phyloP scores from a whole-genome alignment of 352 stramenopile species.

The Plasmopara halstedii region DNA sequence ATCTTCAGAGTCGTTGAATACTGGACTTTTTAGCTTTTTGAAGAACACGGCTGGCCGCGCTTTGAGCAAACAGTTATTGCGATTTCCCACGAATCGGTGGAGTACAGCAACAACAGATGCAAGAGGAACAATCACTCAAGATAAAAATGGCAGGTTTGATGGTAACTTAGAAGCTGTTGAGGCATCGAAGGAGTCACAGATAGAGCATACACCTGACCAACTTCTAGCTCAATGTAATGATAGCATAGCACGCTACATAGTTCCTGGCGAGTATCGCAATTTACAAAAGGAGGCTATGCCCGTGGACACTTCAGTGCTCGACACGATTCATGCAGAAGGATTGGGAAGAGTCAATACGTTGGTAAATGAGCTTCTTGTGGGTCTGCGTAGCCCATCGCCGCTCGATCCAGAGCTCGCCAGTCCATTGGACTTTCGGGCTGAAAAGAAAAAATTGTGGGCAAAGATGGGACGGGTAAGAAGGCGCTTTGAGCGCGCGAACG shows the following conservation, averaged over 20 bases:
- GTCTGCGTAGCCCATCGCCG: conserved; percentile 32
- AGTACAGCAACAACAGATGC: conserved; percentile 11
- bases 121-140: conserved; percentile 5
- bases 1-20: conserved; percentile 34
- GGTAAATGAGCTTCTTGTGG: conserved; percentile 47
- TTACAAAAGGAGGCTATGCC: conserved; percentile 52
- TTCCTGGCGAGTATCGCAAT: conserved; percentile 48
- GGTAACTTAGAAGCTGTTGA: conserved; percentile 43
- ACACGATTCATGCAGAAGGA: conserved; percentile 40
- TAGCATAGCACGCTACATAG: conserved; percentile 42
- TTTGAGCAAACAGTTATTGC: conserved; percentile 60
- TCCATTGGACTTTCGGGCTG: conserved; percentile 41
- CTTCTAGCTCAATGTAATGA: conserved; percentile 42
- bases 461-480: conserved; percentile 35
- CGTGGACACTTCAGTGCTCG: conserved; percentile 30
- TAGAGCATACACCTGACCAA: conserved; percentile 28
- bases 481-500: conserved; percentile 56
- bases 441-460: conserved; percentile 51
- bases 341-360: conserved; percentile 40
- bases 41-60: conserved; percentile 61
- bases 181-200: conserved; percentile 23
- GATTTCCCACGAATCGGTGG: conserved; percentile 25
- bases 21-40: conserved; percentile 65
- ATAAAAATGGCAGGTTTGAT: conserved; percentile 15
- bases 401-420: conserved; percentile 31